phyloP scores from a whole-genome alignment of 208 protist species.

The Phytomonas francai region DNA sequence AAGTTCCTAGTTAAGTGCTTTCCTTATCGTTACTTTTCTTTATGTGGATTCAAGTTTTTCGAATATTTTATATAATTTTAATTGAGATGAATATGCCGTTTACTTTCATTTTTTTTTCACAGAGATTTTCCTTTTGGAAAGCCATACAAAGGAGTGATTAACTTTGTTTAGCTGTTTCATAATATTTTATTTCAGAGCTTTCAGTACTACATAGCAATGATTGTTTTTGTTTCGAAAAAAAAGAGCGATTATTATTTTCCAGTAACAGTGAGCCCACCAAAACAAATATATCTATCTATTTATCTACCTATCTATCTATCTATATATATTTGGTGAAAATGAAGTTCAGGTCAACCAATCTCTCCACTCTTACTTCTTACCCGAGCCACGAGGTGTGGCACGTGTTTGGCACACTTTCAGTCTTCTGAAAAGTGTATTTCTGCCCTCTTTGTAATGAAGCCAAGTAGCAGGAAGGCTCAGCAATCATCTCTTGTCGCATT shows the following conservation, averaged over 20 bases:
- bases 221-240: background rate
- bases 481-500: conserved; percentile 1
- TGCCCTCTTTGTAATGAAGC: background rate
- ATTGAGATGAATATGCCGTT: background rate
- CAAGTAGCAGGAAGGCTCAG: background rate
- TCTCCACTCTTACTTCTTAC: too few species aligned
- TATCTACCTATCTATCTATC: background rate
- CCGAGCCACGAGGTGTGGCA: too few species aligned
- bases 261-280: background rate
- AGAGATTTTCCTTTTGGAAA: conserved; percentile 9
- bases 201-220: background rate
- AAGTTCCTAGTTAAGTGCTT: background rate
- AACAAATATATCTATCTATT: background rate
- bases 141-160: conserved; percentile 5
- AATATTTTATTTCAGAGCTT: background rate
- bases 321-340: background rate
- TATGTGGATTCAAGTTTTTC: background rate
- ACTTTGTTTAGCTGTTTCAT: background rate
- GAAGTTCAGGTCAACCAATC: background rate
- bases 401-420: too few species aligned
- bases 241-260: conserved; percentile 4
- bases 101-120: conserved; percentile 11
- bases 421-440: conserved; percentile 9
- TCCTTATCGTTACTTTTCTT: background rate
- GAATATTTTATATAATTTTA: background rate